Evolutionary conservation across 2,329 filamentous ascomycete species (phyloP).

Genomic region (Fonsecaea pedrosoi): DNA sequence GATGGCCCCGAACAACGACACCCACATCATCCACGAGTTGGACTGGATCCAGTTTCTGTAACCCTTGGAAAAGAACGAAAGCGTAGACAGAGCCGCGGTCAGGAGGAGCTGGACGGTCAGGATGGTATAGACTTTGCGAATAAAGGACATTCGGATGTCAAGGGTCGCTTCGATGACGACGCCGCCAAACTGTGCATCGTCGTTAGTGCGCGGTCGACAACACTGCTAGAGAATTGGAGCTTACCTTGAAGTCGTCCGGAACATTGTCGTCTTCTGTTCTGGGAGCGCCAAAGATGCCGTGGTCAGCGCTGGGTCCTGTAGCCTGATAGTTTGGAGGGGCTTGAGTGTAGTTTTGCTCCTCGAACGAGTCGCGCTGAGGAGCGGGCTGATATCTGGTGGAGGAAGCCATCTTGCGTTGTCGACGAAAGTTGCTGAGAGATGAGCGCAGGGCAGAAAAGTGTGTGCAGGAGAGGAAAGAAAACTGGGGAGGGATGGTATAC

Average conservation of each 20-base stretch:
- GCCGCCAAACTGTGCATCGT: constrained; percentile 75
- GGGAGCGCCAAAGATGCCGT: constrained; percentile 57
- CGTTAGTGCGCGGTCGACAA: constrained; percentile 9
- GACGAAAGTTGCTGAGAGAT: not conserved
- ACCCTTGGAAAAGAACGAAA: constrained; percentile 80
- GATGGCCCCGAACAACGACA: constrained; percentile 83
- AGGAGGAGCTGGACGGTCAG: constrained; percentile 91
- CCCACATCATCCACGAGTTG: constrained; percentile 83
- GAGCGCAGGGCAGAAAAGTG: not conserved
- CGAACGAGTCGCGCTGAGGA: constrained; percentile 84
- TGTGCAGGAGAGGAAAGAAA: constrained; percentile 6
- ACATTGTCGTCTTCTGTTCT: constrained; percentile 87
- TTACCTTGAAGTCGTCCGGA: constrained; percentile 94
- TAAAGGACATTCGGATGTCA: constrained; percentile 95
- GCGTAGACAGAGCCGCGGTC: constrained; percentile 77
- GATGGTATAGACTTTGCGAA: constrained; percentile 97
- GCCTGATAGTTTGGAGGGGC: constrained; percentile 82
- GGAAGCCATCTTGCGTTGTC: constrained; percentile 32
- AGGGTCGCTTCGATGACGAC: constrained; percentile 91
- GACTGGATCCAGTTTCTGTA: constrained; percentile 89
- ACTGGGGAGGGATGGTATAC: not conserved
- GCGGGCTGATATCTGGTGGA: constrained; percentile 79
- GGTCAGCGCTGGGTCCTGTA: constrained; percentile 62
- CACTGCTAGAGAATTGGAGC: constrained; percentile 22
- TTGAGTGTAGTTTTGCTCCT: constrained; percentile 71